These are phyloP conservation scores for Chlamydomonas applanata DNA, from an alignment of 139 green algal species.

Conservation along the genomic window DNA sequence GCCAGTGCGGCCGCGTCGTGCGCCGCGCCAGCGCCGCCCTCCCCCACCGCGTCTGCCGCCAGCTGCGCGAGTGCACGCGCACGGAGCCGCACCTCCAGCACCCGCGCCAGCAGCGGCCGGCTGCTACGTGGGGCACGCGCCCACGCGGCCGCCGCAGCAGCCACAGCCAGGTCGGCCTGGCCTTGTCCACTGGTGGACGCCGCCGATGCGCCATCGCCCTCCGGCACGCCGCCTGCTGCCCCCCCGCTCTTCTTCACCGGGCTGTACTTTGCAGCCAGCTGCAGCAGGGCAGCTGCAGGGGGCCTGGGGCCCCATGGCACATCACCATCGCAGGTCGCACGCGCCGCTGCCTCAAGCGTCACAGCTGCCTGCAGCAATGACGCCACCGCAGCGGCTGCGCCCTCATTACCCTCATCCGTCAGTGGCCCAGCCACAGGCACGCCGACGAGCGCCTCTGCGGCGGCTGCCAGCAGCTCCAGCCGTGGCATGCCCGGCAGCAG, in stretches of 20 bases:
- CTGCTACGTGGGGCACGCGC: no score
- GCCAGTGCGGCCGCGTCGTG: not conserved
- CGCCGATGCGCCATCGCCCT: no score
- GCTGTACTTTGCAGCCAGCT: not conserved
- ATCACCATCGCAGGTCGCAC: not conserved
- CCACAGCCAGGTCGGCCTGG: no score
- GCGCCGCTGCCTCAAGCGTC: not conserved
- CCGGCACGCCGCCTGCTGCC: no score
- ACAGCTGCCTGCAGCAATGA: not conserved
- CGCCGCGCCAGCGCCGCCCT: not conserved
- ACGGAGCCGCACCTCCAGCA: no score
- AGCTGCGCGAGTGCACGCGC: no score
- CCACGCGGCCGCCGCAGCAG: no score
- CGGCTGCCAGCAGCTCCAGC: not conserved
- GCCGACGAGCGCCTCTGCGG: not conserved
- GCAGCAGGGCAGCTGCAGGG: not conserved
- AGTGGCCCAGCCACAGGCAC: not conserved
- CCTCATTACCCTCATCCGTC: not conserved
- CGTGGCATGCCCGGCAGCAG: not conserved
- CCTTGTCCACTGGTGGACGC: no score
- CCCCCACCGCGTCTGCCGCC: not conserved
- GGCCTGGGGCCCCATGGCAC: not conserved
- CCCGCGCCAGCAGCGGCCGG: no score
- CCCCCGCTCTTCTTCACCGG: not conserved
- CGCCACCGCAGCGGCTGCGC: not conserved